phyloP scores from a whole-genome alignment of 75 land plant genomes.

The Azolla pinnata region DNA sequence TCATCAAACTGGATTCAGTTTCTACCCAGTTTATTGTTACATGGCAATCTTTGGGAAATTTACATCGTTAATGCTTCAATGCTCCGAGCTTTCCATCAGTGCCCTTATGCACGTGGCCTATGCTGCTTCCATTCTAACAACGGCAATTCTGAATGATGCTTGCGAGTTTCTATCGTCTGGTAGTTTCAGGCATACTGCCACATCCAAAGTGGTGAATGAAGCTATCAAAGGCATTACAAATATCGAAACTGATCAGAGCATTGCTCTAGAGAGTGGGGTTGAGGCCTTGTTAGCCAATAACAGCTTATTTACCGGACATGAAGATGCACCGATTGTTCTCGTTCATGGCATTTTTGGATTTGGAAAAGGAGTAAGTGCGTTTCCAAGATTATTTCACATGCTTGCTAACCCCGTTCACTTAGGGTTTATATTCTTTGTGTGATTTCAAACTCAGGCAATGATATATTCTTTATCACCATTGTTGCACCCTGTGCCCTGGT shows the following conservation, averaged over 20 bases:
- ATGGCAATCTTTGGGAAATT: not conserved
- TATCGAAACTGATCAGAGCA: not conserved
- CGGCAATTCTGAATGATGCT: conserved; percentile 59
- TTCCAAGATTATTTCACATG: too few species aligned
- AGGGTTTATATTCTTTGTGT: too few species aligned
- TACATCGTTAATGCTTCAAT: conserved; percentile 8
- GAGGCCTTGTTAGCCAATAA: too few species aligned
- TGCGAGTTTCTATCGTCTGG: conserved; percentile 9
- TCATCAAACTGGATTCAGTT: too few species aligned
- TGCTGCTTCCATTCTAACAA: conserved; percentile 58
- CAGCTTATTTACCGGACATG: conserved; percentile 24
- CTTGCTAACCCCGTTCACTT: too few species aligned
- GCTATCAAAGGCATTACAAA: not conserved
- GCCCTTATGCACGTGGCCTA: conserved; percentile 46
- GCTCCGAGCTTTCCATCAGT: conserved; percentile 56
- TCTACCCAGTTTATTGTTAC: too few species aligned
- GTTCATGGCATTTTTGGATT: conserved; percentile 97
- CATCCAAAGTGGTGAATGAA: not conserved
- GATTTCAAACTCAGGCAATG: too few species aligned
- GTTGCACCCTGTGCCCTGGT: too few species aligned
- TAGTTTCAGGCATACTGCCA: conserved; percentile 15
- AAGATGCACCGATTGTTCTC: conserved; percentile 68
- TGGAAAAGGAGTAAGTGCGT: conserved; percentile 65
- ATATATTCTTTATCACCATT: too few species aligned
- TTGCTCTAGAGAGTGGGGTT: not conserved